Percentiles rank a stretch among this genome's conserved stretches.
These are phyloP conservation scores for Fraxinus platypoda DNA, from an alignment of 305 asterid species.

Conservation along the genomic window DNA sequence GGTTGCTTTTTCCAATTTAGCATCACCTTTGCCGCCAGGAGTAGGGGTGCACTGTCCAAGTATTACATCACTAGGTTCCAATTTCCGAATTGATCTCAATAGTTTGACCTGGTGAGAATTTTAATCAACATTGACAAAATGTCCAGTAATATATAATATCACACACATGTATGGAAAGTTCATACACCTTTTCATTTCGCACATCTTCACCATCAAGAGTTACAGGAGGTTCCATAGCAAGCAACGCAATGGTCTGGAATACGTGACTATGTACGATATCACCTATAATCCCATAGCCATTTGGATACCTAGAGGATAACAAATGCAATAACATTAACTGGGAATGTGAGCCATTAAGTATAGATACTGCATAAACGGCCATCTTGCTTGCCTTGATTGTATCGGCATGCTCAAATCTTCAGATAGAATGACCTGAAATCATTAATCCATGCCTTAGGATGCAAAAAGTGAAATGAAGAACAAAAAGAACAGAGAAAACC, in stretches of 20 bases:
- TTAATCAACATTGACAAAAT: constrained; percentile 7
- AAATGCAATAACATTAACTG: neutral
- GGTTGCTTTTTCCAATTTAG: constrained; percentile 17
- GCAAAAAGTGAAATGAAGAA: neutral
- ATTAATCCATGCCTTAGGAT: neutral
- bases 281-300: constrained; percentile 44
- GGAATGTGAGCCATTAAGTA: neutral
- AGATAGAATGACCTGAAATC: constrained; percentile 41
- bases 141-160: neutral
- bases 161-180: neutral
- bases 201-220: constrained; percentile 33
- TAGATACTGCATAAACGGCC: neutral
- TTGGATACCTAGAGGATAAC: constrained; percentile 28
- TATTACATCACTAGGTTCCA: constrained; percentile 43
- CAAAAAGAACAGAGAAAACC: neutral
- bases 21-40: constrained; percentile 21
- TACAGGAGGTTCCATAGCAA: constrained; percentile 58
- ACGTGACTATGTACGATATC: constrained; percentile 59
- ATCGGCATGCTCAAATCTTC: constrained; percentile 32
- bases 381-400: constrained; percentile 33
- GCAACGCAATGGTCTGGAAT: constrained; percentile 54
- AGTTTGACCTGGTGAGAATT: constrained; percentile 41
- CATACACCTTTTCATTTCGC: constrained; percentile 37
- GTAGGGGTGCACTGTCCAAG: constrained; percentile 33
- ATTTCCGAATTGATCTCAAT: constrained; percentile 44